Evolutionary conservation across 768 basidiomycete genomes (phyloP).

Genomic region (Lactifluus echinatus): DNA sequence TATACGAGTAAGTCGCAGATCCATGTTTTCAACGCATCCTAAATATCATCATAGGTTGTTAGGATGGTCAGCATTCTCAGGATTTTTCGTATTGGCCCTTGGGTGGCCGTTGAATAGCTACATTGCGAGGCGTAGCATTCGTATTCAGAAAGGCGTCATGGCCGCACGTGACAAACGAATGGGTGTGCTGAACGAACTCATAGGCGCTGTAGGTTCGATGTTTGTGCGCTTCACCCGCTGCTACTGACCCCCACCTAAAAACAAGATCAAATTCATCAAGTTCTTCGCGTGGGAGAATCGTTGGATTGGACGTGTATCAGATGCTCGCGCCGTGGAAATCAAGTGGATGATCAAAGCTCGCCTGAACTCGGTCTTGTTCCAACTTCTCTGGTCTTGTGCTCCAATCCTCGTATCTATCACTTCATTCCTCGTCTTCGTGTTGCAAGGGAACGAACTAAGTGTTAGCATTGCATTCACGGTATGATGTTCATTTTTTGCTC

Average conservation of each 20-base stretch:
- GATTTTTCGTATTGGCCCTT: slow-evolving; percentile 56
- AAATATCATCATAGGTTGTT: slow-evolving; percentile 38
- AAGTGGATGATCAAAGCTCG: slow-evolving; percentile 73
- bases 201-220: slow-evolving; percentile 43
- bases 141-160: slow-evolving; percentile 51
- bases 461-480: slow-evolving; percentile 81
- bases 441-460: slow-evolving; percentile 65
- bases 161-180: slow-evolving; percentile 68
- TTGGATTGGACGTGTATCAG: slow-evolving; percentile 60
- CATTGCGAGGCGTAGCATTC: slow-evolving; percentile 49
- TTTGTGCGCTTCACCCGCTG: not conserved
- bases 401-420: slow-evolving; percentile 76
- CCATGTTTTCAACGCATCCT: not conserved
- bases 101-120: slow-evolving; percentile 67
- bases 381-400: slow-evolving; percentile 61
- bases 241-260: not conserved
- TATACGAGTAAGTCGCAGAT: slow-evolving; percentile 51
- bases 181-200: slow-evolving; percentile 68
- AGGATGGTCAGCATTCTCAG: slow-evolving; percentile 65
- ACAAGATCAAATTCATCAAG: slow-evolving; percentile 65
- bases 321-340: slow-evolving; percentile 62
- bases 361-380: slow-evolving; percentile 65
- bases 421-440: slow-evolving; percentile 67
- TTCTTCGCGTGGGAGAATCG: slow-evolving; percentile 77
- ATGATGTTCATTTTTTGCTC: slow-evolving; percentile 21